These are phyloP conservation scores for Mycena polygramma DNA, from an alignment of 768 basidiomycete genomes.

Conservation along the genomic window DNA sequence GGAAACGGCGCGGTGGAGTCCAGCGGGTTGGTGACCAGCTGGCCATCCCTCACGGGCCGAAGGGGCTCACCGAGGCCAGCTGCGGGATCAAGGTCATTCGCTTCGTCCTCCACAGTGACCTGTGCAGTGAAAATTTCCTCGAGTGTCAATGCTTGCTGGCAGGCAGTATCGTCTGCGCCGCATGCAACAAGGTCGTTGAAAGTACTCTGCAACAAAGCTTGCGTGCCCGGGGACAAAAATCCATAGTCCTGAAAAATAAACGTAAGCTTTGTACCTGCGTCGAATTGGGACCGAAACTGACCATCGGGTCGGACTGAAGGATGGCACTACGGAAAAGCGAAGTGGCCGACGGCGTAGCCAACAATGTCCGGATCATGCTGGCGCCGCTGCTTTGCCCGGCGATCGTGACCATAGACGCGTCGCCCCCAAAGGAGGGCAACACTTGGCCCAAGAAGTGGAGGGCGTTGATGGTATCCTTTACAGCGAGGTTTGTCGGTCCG, in stretches of 20 bases:
- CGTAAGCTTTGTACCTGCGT: neutral
- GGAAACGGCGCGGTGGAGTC: conserved; percentile 76
- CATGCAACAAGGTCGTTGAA: conserved; percentile 67
- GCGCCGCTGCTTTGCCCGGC: conserved; percentile 90
- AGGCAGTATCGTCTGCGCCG: conserved; percentile 57
- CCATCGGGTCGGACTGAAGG: conserved; percentile 91
- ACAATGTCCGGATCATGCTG: conserved; percentile 79
- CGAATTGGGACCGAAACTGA: conserved; percentile 45
- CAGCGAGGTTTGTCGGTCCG: conserved; percentile 77
- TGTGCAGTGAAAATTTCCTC: conserved; percentile 68
- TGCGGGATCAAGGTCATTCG: conserved; percentile 62
- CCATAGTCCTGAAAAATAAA: conserved; percentile 71
- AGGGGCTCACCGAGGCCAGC: conserved; percentile 71
- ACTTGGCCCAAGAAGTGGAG: conserved; percentile 72
- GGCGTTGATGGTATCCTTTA: conserved; percentile 76
- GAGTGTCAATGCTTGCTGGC: conserved; percentile 64
- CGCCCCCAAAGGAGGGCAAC: conserved; percentile 75
- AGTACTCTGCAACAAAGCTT: conserved; percentile 63
- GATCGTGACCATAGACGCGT: conserved; percentile 72
- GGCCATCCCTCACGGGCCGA: conserved; percentile 74
- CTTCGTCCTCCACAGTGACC: conserved; percentile 56
- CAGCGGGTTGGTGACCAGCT: conserved; percentile 73
- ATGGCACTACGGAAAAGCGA: conserved; percentile 83
- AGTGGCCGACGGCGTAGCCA: conserved; percentile 78
- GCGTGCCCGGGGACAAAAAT: conserved; percentile 68